Percentiles rank a stretch among this genome's conserved stretches.
These are phyloP conservation scores for Cadophora sp. DNA, from an alignment of 2,329 filamentous ascomycete genomes.

Conservation along the genomic window DNA sequence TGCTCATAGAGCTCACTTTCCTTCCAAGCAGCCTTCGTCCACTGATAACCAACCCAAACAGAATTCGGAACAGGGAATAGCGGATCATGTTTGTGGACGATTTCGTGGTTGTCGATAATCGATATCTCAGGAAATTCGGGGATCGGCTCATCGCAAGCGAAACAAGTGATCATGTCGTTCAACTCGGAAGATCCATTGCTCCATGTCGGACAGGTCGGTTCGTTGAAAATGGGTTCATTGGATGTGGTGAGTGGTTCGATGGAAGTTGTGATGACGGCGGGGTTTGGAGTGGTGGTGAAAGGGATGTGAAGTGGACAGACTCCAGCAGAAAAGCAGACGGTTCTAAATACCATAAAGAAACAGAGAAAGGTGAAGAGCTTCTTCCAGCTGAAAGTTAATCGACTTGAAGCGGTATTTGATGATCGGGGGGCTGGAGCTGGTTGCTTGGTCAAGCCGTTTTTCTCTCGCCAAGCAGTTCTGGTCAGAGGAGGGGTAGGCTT, in stretches of 20 bases:
- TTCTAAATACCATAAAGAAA: background rate
- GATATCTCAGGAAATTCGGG: background rate
- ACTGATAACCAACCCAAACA: background rate
- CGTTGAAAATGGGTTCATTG: background rate
- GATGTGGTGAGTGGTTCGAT: background rate
- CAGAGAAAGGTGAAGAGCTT: background rate
- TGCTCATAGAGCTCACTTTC: background rate
- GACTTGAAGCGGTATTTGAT: too few relatives aligned
- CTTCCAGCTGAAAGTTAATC: background rate
- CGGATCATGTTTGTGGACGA: background rate
- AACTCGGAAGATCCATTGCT: conserved; percentile 3
- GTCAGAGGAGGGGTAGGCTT: background rate
- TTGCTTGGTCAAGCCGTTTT: background rate
- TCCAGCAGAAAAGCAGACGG: too few relatives aligned
- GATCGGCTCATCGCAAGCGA: background rate
- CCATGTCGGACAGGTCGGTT: background rate
- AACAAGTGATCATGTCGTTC: conserved; percentile 3
- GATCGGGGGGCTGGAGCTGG: too few relatives aligned
- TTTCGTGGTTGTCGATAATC: background rate
- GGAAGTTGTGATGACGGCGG: background rate
- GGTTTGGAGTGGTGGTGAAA: background rate
- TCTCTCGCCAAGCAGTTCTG: background rate
- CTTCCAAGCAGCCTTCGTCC: background rate
- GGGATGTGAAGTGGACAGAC: too few relatives aligned
- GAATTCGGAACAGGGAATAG: background rate